Percentiles rank a stretch among this genome's conserved stretches.
Evolutionary conservation across 2,329 filamentous ascomycete species (phyloP).

Genomic region (Diaporthe nobilis): DNA sequence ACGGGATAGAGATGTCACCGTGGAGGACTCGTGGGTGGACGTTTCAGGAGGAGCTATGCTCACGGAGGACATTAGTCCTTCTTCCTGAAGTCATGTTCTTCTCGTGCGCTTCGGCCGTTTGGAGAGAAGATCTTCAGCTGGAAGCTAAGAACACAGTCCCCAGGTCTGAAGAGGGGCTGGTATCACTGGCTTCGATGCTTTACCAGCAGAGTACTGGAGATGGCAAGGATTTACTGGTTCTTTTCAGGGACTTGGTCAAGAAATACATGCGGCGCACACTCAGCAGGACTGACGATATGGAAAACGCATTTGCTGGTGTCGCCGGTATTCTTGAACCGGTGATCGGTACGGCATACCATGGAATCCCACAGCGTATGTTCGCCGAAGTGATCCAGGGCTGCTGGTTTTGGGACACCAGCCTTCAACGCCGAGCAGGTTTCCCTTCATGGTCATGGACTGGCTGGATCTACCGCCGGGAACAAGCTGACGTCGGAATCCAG

Average conservation of each 20-base stretch:
- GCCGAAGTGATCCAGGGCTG: slow-evolving; percentile 23
- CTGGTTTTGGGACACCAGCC: slow-evolving; percentile 30
- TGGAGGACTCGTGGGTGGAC: slow-evolving; percentile 34
- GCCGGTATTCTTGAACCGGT: slow-evolving; percentile 16
- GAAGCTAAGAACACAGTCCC: background rate
- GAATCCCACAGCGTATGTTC: slow-evolving; percentile 19
- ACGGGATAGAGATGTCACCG: slow-evolving; percentile 15
- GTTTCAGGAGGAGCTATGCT: slow-evolving; percentile 33
- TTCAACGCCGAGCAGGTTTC: slow-evolving; percentile 20
- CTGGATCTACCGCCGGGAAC: slow-evolving; percentile 30
- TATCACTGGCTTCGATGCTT: background rate
- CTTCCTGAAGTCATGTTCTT: slow-evolving; percentile 20
- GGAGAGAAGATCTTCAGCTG: slow-evolving; percentile 16
- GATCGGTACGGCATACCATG: slow-evolving; percentile 10
- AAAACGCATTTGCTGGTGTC: slow-evolving; percentile 30
- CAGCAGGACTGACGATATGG: slow-evolving; percentile 31
- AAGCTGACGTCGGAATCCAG: slow-evolving; percentile 19
- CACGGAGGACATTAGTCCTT: background rate
- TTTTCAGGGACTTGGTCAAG: slow-evolving; percentile 24
- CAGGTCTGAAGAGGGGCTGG: background rate
- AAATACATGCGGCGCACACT: slow-evolving; percentile 28
- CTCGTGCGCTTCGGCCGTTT: slow-evolving; percentile 10
- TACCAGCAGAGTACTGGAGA: background rate
- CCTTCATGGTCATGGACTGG: slow-evolving; percentile 35
- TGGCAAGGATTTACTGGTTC: background rate